These are phyloP conservation scores for Eucalyptus cloeziana DNA, from an alignment of 345 rosid genomes.

Conservation along the genomic window DNA sequence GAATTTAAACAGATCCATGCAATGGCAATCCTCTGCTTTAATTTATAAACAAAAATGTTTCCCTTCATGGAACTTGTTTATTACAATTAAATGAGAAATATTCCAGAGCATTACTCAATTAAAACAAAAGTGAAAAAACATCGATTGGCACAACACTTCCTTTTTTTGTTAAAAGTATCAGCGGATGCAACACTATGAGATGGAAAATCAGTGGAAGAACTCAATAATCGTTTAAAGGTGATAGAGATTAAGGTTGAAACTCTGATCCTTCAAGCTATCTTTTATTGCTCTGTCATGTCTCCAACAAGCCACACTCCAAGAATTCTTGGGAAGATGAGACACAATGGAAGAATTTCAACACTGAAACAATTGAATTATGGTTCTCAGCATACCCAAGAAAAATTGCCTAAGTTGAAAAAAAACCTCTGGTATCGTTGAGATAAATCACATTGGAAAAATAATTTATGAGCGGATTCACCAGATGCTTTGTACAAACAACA, in stretches of 20 bases:
- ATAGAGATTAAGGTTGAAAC: background rate
- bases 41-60: background rate
- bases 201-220: background rate
- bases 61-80: background rate
- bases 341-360: background rate
- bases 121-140: background rate
- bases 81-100: background rate
- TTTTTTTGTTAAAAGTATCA: background rate
- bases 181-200: background rate
- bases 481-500: background rate
- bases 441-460: background rate
- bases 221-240: background rate
- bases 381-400: background rate
- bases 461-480: background rate
- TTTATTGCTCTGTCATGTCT: background rate
- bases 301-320: background rate
- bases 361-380: background rate
- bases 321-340: background rate
- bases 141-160: background rate
- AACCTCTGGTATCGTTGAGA: background rate
- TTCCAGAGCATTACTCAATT: background rate
- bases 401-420: background rate
- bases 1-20: background rate
- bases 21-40: background rate
- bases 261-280: background rate